Conservation (phyloP, 176 grass and related monocot genomes). For the Bolboschoenus planiculmis region DNA sequence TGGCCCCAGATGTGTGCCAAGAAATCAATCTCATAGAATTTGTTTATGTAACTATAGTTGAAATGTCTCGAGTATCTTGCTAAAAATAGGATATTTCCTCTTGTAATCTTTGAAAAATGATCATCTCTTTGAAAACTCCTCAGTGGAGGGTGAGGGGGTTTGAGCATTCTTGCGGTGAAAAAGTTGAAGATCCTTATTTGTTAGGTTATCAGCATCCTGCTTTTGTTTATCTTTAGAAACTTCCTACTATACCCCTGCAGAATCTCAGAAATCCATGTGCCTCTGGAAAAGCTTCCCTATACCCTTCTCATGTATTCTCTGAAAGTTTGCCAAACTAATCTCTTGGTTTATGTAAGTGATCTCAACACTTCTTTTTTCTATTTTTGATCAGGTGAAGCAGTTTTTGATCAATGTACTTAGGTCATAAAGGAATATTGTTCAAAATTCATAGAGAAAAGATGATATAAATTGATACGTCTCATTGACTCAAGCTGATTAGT, state of each 20-base stretch:
- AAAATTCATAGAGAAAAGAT: background rate
- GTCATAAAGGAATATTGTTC: background rate
- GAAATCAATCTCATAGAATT: background rate
- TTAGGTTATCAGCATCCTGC: background rate
- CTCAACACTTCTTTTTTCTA: background rate
- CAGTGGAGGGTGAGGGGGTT: background rate
- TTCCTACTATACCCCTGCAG: background rate
- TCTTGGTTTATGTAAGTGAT: background rate
- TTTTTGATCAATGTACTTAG: background rate
- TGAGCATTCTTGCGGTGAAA: background rate
- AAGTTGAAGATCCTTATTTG: background rate
- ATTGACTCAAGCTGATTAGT: background rate
- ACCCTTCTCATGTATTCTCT: background rate
- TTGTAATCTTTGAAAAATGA: background rate
- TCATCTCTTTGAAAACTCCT: background rate
- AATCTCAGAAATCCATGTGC: background rate
- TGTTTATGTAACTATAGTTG: background rate
- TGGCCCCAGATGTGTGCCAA: background rate
- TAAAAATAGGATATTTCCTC: background rate
- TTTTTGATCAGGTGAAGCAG: slow-evolving; percentile 1
- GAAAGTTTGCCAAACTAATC: background rate
- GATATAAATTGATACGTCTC: background rate
- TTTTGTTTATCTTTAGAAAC: background rate
- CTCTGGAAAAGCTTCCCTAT: background rate
- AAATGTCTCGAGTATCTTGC: background rate